phyloP scores from a whole-genome alignment of 495 filamentous ascomycete species.

The Alectoria sarmentosa region DNA sequence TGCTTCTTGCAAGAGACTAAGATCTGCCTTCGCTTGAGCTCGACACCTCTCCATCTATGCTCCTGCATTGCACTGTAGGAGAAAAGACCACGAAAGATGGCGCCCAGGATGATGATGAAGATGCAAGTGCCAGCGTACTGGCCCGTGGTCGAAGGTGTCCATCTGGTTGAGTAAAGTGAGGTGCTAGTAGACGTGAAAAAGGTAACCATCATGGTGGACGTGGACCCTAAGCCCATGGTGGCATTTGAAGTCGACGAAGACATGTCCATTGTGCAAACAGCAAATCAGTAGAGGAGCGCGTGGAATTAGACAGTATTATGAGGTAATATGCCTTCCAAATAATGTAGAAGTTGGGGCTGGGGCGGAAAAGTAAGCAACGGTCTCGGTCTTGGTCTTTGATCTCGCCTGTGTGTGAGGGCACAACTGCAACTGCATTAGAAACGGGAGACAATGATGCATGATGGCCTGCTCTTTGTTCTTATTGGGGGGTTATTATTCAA shows the following conservation, averaged over 20 bases:
- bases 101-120: slow-evolving; percentile 68
- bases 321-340: too few relatives aligned
- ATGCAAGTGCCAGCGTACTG: slow-evolving; percentile 80
- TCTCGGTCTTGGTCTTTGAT: neutral
- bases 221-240: slow-evolving; percentile 10
- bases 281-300: neutral
- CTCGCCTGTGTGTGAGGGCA: neutral
- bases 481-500: too few relatives aligned
- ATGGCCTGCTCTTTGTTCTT: neutral
- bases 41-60: slow-evolving; percentile 50
- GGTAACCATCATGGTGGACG: slow-evolving; percentile 31
- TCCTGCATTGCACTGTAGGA: slow-evolving; percentile 57
- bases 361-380: slow-evolving; percentile 1
- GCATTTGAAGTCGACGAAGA: slow-evolving; percentile 15
- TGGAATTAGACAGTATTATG: neutral
- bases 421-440: neutral
- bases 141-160: slow-evolving; percentile 63
- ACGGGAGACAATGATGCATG: neutral
- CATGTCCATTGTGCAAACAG: slow-evolving; percentile 15
- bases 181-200: slow-evolving; percentile 62
- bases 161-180: slow-evolving; percentile 63
- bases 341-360: neutral
- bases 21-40: slow-evolving; percentile 65
- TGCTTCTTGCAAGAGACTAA: slow-evolving; percentile 56
- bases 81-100: slow-evolving; percentile 58